Evolutionary conservation across 2,329 filamentous ascomycete species (phyloP), one percentile per base, ranked within the genome.

Genomic region (Fusarium tjaetaba): DNA sequence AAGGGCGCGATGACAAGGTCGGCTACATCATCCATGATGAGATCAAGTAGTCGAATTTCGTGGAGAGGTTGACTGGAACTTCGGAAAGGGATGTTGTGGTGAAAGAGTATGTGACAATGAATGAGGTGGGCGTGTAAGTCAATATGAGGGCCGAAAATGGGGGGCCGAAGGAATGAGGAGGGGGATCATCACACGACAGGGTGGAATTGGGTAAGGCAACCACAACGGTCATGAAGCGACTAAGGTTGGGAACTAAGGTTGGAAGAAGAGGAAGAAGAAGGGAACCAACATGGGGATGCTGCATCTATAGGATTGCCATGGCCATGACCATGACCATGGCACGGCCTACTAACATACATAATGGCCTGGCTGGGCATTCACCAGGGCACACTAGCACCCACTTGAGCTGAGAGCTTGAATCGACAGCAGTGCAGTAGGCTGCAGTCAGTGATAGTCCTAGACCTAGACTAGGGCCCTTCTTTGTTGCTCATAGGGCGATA

Each of bases 1-100:
- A 89, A 89, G 34, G 87, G 86, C 41, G 82, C 82, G 34, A 88
- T 79, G 42, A 88, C 85, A 51, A 89, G 84, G 49, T 83, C 81
- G 49, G 75, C 74, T 30, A 85, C 80, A 56, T 82, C 79, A 65
- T 85, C 83, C 84, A 86, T 86, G 68, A 43, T 67, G 66, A 67
- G 53, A 53, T 43, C 16, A 26, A 45, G 30, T 32, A 48, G 32
- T 59, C 39, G 43, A 62, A 52, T 51, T 39, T 65, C 52, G 51
- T 30, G 34, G 26, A 42, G 26, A 36, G 32, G 22, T 36, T 56
- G 32, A 52, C 43, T 38, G n/a, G 51, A 52, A 30, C 56, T 28
- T 52, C 42, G 38, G 52, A 30, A 30, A 20, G 39, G 39, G 49
- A 56, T 49, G 42, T 38, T 43, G 36, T 58, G 55, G 53, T 65